Evolutionary conservation across 2,329 filamentous ascomycete species (phyloP), one percentile per base, ranked within the genome.

Genomic region (Calycina herbarum): DNA sequence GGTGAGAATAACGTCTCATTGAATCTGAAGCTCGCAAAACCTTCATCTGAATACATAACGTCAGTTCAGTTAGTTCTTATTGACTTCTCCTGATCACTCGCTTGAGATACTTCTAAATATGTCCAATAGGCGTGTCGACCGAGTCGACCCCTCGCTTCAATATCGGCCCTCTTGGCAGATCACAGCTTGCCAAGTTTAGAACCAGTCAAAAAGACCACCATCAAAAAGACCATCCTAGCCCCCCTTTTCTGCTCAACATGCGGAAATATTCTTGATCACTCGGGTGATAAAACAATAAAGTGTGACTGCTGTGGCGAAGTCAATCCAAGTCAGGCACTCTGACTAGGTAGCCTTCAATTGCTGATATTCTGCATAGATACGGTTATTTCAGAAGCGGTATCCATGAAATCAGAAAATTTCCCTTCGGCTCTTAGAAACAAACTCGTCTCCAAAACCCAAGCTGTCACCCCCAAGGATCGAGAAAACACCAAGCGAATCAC

Each of bases 401-500:
- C 56, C 17, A 58, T 24, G n/a, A 58, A 58, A 33, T 58, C 56
- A 7, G 35, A 58, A 10, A 35, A 58, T 8, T 58, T 58, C 56
- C 56, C 56, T 15, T 58, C 13, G 57, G 4, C 15, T 33, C 31
- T 59, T 6, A 5, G 57, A 7, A 20, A 31, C 13, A 6, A 59
- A 40, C 57, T 59, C n/a, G 57, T 59, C 10, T 59, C 31, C 17
- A 15, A 38, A 35, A 59, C 31, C 11, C 56, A 58, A 31, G 31
- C 31, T 17, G 24, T 58, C 24, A 58, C 56, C 10, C 11, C 56
- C 11, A 58, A 58, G n/a, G 57, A 40, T 38, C 11, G 27, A 17
- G 57, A 59, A 27, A 59, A 59, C n/a, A 59, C 57, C 31, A 11
- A 20, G n/a, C 57, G 31, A 40, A 59, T 59, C 57, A 20, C 11